Base-by-base conservation (phyloP, 2,329 filamentous ascomycete species). In the Teratosphaeriaceae sp. region DNA sequence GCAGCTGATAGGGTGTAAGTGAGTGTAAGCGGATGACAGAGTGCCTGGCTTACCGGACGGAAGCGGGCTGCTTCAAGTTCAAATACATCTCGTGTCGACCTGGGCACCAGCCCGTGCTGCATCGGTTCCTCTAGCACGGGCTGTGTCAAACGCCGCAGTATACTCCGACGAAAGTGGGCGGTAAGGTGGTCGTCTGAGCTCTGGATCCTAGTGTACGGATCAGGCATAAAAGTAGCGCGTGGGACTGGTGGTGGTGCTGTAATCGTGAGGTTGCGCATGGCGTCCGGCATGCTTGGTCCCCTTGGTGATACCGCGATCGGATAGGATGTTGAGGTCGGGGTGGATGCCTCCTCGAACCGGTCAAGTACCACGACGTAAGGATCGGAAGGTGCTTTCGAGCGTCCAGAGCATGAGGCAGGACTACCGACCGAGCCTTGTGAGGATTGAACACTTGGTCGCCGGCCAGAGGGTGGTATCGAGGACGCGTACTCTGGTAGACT, bases 331-430 rank as follows among this genome's bases (percentile, higher is more conserved):
- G 52, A 42, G 3, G 43, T 33, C 3, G 46, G 39, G 7, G 57
- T 29, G 3, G 54, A 48, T 11, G 42, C 45, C 24, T 76, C 73
- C 51, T 75, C 71, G 38, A 76, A 76, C 12, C 63, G 65, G 42
- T 69, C 67, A 43, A 77, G 48, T 15, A 76, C 68, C 6, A 76
- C 66, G 13, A 68, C 64, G 45, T 75, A 73, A 18, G 71, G 68
- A 51, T 76, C 72, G n/a, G 7, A 45, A 34, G 3, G 21, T 21
- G 9, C 30, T 42, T 4, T 43, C 43, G 3, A 47, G 18, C 50
- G 46, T 15, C 38, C 45, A 7, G 48, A 27, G 1, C 29, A 30
- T 15, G 47, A 43, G 8, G 29, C 23, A 3, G 40, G 15, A 24
- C 49, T 51, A 7, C 47, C 41, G 20, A 38, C 13, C 8, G 31